Evolutionary conservation across 306 rosid genomes (phyloP), one percentile per base, ranked within the genome.

Genomic region (apple (Malus domestica)): DNA sequence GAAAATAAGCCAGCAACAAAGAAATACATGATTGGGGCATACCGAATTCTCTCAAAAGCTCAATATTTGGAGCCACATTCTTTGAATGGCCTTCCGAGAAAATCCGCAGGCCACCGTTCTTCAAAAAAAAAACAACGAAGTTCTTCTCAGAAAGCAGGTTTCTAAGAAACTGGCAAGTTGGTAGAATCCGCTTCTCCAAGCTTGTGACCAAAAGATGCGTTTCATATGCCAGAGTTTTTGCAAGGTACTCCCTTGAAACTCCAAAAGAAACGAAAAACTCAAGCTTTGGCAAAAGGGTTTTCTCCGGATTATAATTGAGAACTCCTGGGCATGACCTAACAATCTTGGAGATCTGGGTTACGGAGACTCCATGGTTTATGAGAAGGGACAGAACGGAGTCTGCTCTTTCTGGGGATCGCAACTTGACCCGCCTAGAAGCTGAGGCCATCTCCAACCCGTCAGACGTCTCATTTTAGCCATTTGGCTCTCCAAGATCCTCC

Each of bases 31-130:
- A 14, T 6, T 2, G 35, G 20, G 66, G 66, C 66, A 60, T 60
- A 8, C 90, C 87, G 11, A 25, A 25, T 40, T 78, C 54, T 76
- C 76, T 79, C 82, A 85, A 46, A 76, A 67, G 18, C 61, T 42
- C 46, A 13, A 85, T 20, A 49, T 85, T 85, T 2, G 30, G 40
- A 63, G 20, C 75, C 9, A 74, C 38, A 42, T 40, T 60, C 30
- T 60, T 58, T 1, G 30, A 3, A 6, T 22, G 7, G 62, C 62
- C 62, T n/a, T n/a, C 18, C 1, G 2, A 58, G 33, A 32, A 19
- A 18, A 51, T 20, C 32, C 13, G 23, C 30, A 18, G n/a, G 16
- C 13, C 23, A 8, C 42, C 42, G 42, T 38, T 38, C 25, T 25
- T 44, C 20, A 35, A 75, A 0, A 58, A 75, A 0, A 58, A 1